phyloP scores from a whole-genome alignment of 495 filamentous ascomycete genomes.

The Trypethelium eluteriae region DNA sequence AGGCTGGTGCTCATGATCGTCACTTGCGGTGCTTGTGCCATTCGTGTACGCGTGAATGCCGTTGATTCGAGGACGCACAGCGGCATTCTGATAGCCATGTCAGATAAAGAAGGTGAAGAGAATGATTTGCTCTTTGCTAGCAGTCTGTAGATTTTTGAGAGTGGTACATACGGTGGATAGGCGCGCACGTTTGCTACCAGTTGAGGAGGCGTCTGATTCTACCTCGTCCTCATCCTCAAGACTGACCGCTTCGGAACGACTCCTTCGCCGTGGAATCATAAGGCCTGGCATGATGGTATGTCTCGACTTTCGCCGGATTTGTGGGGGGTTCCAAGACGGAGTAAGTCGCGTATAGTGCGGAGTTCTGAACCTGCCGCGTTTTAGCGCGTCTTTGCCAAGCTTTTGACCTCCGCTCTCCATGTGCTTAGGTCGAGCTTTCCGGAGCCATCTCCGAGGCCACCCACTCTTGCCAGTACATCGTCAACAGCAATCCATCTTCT shows the following conservation, averaged over 20 bases:
- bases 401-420: neutral
- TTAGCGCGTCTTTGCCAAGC: neutral
- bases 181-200: constrained; percentile 1
- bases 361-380: neutral
- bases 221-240: neutral
- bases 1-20: constrained; percentile 47
- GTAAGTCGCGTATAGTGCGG: neutral
- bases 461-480: no score
- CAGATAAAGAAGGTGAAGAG: neutral
- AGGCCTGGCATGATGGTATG: neutral
- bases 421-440: no score
- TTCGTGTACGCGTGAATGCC: constrained; percentile 2
- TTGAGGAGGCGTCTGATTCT: neutral
- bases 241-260: neutral
- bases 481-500: no score
- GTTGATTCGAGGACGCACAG: neutral
- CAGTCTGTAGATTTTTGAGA: neutral
- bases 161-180: neutral
- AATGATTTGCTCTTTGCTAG: neutral
- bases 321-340: neutral
- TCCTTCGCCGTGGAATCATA: neutral
- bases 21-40: neutral
- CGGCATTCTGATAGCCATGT: neutral
- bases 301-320: neutral
- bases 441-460: no score